These are phyloP conservation scores for Bretziella fagacearum DNA, from an alignment of 2,329 filamentous ascomycete species.

Conservation along the genomic window DNA sequence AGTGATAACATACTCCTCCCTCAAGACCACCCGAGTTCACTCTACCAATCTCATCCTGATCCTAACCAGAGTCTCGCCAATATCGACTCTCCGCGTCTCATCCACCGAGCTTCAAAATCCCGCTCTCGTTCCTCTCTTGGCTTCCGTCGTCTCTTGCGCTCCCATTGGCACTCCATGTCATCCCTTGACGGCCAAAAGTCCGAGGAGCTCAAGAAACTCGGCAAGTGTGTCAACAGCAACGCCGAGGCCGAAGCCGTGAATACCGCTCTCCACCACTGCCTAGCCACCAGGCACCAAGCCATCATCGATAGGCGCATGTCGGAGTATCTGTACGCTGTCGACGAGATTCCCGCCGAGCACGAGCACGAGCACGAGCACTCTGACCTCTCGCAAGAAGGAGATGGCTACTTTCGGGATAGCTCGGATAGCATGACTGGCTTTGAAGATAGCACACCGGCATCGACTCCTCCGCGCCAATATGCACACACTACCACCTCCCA, in stretches of 20 bases:
- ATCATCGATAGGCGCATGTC: slow-evolving; percentile 6
- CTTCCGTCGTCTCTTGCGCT: slow-evolving; percentile 7
- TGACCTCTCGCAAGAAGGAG: no score
- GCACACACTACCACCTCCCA: neutral
- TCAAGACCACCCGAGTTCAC: neutral
- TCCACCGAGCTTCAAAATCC: slow-evolving; percentile 3
- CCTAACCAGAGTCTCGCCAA: neutral
- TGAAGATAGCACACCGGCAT: slow-evolving; percentile 3
- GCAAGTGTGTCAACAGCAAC: slow-evolving; percentile 12
- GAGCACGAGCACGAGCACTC: neutral
- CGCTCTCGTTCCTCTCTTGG: neutral
- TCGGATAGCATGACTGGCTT: neutral
- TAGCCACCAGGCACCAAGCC: neutral
- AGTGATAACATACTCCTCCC: neutral
- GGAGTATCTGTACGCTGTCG: slow-evolving; percentile 10
- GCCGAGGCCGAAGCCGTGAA: slow-evolving; percentile 6
- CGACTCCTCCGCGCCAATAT: neutral
- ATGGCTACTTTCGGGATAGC: neutral
- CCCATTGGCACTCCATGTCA: slow-evolving; percentile 9
- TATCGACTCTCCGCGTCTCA: slow-evolving; percentile 8
- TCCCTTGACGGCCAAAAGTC: slow-evolving; percentile 8
- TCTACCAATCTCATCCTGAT: neutral
- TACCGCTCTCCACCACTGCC: neutral
- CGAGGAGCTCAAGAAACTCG: slow-evolving; percentile 6
- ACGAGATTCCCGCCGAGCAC: slow-evolving; percentile 3